phyloP scores from a whole-genome alignment of 2,329 filamentous ascomycete species.

The Penicillium sp. region DNA sequence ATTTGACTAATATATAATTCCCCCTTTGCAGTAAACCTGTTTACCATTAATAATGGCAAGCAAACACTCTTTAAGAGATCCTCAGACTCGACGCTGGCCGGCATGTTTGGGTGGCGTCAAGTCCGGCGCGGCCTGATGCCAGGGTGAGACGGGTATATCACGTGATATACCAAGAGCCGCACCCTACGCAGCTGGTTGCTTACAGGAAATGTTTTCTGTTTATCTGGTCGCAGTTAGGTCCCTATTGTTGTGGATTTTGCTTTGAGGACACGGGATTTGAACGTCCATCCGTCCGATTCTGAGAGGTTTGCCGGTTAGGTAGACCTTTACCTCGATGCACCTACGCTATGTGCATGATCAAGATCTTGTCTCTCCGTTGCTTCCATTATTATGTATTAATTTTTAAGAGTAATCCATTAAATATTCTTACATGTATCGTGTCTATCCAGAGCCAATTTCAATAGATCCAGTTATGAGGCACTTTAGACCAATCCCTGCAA shows the following conservation, averaged over 20 bases:
- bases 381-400: neutral
- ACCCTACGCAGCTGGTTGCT: neutral
- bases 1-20: too few species aligned
- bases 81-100: neutral
- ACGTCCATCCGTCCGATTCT: too few species aligned
- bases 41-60: too few species aligned
- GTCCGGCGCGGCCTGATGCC: neutral
- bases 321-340: too few species aligned
- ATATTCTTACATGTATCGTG: neutral
- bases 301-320: too few species aligned
- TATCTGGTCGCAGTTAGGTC: too few species aligned
- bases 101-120: neutral
- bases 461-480: neutral
- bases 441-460: neutral
- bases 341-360: neutral
- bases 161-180: neutral
- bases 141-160: neutral
- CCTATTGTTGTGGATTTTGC: too few species aligned
- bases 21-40: too few species aligned
- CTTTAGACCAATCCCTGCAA: slow-evolving; percentile 2
- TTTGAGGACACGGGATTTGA: too few species aligned
- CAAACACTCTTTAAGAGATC: too few species aligned
- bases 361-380: neutral
- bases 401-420: neutral
- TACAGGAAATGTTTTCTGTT: too few species aligned